These are phyloP conservation scores for Amphirosellinia nigrospora DNA, from an alignment of 495 filamentous ascomycete genomes.

Conservation along the genomic window DNA sequence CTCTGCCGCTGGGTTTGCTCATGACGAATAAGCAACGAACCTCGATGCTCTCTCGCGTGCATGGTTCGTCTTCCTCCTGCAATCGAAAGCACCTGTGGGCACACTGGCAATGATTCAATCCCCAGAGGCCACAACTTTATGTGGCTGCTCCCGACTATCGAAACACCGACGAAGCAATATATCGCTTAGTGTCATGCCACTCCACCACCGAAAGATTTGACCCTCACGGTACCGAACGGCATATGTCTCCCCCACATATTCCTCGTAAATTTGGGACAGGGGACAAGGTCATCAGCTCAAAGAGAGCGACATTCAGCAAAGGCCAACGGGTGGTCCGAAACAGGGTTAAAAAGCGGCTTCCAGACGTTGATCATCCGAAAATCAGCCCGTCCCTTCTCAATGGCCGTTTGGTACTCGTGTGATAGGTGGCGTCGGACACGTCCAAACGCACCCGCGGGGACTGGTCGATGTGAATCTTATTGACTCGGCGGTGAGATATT, in stretches of 20 bases:
- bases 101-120: neutral
- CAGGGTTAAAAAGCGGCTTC: neutral
- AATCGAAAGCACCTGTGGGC: neutral
- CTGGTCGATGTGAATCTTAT: conserved; percentile 10
- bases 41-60: conserved; percentile 9
- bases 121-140: neutral
- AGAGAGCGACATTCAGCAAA: neutral
- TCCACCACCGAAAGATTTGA: conserved; percentile 1
- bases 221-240: neutral
- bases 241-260: conserved; percentile 9
- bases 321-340: neutral
- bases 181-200: neutral
- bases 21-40: neutral
- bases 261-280: neutral
- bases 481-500: neutral
- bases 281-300: conserved; percentile 1
- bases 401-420: neutral
- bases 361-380: conserved; percentile 10
- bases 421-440: neutral
- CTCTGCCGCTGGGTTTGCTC: neutral
- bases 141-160: neutral
- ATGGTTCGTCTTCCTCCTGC: neutral
- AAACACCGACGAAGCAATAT: neutral
- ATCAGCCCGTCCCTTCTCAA: neutral
- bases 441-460: neutral